Evolutionary conservation across 768 basidiomycete species (phyloP).

Genomic region (Boletus tylopilopsis): DNA sequence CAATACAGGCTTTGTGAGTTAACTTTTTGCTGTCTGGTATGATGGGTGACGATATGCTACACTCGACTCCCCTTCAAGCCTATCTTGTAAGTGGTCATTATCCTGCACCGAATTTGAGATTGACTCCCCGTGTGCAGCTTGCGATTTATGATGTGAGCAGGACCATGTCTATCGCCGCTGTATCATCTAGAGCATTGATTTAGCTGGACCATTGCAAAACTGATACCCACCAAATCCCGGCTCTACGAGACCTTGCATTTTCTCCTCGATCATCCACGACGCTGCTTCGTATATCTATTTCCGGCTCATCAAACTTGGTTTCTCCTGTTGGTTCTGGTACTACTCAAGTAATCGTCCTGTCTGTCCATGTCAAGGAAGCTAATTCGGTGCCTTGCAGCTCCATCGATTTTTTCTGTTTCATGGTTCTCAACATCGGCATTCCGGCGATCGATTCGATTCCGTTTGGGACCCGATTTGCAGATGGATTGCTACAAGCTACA

Average conservation of each 20-base stretch:
- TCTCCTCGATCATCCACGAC: conserved; percentile 90
- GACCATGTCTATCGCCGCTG: not conserved
- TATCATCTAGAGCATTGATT: conserved; percentile 2
- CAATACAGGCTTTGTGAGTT: conserved; percentile 88
- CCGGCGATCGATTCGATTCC: conserved; percentile 66
- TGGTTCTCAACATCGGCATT: conserved; percentile 85
- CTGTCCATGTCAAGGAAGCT: not conserved
- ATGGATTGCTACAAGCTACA: conserved; percentile 74
- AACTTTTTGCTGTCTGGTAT: not conserved
- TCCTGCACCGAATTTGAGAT: not conserved
- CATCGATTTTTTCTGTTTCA: conserved; percentile 88
- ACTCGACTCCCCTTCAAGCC: conserved; percentile 48
- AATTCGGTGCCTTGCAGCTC: conserved; percentile 37
- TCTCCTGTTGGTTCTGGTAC: conserved; percentile 62
- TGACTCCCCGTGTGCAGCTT: conserved; percentile 42
- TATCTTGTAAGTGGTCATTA: conserved; percentile 62
- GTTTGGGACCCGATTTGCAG: conserved; percentile 61
- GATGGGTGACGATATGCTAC: not conserved
- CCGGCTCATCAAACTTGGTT: conserved; percentile 96
- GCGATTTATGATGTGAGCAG: conserved; percentile 76
- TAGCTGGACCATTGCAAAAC: conserved; percentile 73
- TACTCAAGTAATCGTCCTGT: conserved; percentile 51
- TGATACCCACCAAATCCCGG: conserved; percentile 55
- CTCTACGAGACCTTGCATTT: conserved; percentile 81
- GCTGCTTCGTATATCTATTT: conserved; percentile 88